Base-by-base conservation (phyloP, 495 filamentous ascomycete genomes). In the Massariosphaeria phaeospora region DNA sequence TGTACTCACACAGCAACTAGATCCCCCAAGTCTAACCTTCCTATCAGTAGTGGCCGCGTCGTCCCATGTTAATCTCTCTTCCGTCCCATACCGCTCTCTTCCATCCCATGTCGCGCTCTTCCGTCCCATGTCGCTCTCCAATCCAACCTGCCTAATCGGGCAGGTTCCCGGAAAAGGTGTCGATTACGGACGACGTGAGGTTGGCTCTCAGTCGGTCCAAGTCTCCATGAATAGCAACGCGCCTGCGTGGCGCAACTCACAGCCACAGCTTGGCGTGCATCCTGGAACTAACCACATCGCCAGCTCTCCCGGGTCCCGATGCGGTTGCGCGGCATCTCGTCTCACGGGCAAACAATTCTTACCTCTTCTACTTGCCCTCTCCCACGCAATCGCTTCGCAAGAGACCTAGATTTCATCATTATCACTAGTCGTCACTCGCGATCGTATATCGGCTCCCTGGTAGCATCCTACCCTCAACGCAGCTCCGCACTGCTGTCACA, bases 241-340 rank as follows among this genome's bases (percentile, higher is more conserved):
- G n/a, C 30, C 30, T 33, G 30, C 30, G 30, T n/a, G 30, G 30
- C 8, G n/a, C 7, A 15, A 18, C n/a, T 39, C 41, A 44, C 9
- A 44, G 41, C 41, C 41, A 44, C 41, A 44, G 7, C 33, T 34
- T 40, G 24, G 47, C n/a, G n/a, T n/a, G 43, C 43, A 50, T 34
- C 45, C 35, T 33, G 26, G 45, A 44, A 44, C 47, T 18, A 26
- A 36, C 33, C 47, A 26, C 47, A 23, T 36, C 35, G 35, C 43
- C 38, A 52, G 36, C 48, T 52, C 24, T 30, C 36, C 35, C n/a
- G n/a, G n/a, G n/a, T n/a, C n/a, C n/a, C 24, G 35, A 41, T 15
- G 30, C 35, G 12, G 18, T 34, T 39, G 21, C 41, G 11, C 2
- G 11, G 21, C 20, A 27, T 33, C 27, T 21, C 27, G 13, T 35